phyloP scores from a whole-genome alignment of 2,329 filamentous ascomycete genomes.

The Pseudogymnoascus sp. region DNA sequence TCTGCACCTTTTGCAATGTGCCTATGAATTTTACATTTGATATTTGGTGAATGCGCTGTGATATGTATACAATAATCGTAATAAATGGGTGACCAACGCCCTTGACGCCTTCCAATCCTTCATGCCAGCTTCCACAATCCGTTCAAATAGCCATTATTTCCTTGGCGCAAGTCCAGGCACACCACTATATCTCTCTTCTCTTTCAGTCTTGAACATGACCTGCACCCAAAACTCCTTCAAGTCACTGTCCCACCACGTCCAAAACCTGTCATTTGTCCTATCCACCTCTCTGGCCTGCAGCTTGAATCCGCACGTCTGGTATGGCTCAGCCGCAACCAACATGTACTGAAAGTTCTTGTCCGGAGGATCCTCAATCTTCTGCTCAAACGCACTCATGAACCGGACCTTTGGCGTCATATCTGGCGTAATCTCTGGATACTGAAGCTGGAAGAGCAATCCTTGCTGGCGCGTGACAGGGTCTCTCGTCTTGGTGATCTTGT shows the following conservation, averaged over 20 bases:
- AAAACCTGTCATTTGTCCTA: slow-evolving; percentile 78
- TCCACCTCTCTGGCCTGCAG: slow-evolving; percentile 90
- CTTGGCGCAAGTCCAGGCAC: slow-evolving; percentile 51
- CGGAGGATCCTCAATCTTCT: slow-evolving; percentile 84
- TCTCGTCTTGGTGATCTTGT: slow-evolving; percentile 94
- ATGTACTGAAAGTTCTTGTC: slow-evolving; percentile 94
- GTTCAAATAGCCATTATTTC: slow-evolving; percentile 12
- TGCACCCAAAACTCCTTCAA: slow-evolving; percentile 97
- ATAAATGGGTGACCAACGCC: slow-evolving; percentile 11
- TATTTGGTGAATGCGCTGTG: slow-evolving; percentile 1
- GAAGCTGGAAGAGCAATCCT: slow-evolving; percentile 89
- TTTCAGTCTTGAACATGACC: slow-evolving; percentile 96
- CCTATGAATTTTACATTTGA: background rate
- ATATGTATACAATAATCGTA: slow-evolving; percentile 4
- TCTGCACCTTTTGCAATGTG: background rate
- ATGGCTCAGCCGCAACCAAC: slow-evolving; percentile 90
- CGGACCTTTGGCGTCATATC: slow-evolving; percentile 75
- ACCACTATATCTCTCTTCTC: slow-evolving; percentile 78
- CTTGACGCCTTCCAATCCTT: slow-evolving; percentile 14
- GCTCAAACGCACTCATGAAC: slow-evolving; percentile 97
- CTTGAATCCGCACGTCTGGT: slow-evolving; percentile 97
- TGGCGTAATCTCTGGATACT: slow-evolving; percentile 82
- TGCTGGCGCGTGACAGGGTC: slow-evolving; percentile 84
- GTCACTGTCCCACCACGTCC: slow-evolving; percentile 92
- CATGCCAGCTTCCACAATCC: background rate